Conservation (phyloP, 2,329 filamentous ascomycete species). For the Amauroascus verrucosus region DNA sequence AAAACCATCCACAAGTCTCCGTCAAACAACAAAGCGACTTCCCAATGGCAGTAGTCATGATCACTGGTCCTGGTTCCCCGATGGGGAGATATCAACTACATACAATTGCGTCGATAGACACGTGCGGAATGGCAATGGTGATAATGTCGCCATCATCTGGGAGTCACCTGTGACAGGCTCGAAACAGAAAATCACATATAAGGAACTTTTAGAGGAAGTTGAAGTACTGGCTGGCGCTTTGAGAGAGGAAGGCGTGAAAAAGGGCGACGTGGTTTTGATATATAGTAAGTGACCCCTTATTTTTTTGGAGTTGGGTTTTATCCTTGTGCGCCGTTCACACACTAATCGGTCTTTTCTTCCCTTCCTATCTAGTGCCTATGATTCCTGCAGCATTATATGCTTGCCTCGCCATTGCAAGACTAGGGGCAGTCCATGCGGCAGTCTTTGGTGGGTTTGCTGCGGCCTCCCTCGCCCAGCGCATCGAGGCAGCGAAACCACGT, state of each 20-base stretch:
- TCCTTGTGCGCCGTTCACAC: too few relatives aligned
- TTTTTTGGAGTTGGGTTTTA: background rate
- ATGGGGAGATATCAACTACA: slow-evolving; percentile 78
- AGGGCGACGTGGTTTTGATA: slow-evolving; percentile 77
- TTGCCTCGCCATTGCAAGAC: slow-evolving; percentile 66
- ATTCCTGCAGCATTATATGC: slow-evolving; percentile 80
- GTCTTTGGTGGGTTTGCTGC: slow-evolving; percentile 91
- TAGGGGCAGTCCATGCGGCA: slow-evolving; percentile 81
- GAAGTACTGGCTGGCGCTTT: slow-evolving; percentile 72
- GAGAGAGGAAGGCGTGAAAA: slow-evolving; percentile 67
- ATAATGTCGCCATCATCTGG: slow-evolving; percentile 67
- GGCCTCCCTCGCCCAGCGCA: slow-evolving; percentile 70
- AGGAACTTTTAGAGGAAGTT: slow-evolving; percentile 65
- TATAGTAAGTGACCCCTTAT: slow-evolving; percentile 59
- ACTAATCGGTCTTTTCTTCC: too few relatives aligned
- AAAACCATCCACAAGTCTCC: slow-evolving; percentile 54
- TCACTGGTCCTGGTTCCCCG: slow-evolving; percentile 84
- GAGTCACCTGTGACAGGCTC: slow-evolving; percentile 72
- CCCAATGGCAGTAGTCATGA: slow-evolving; percentile 51
- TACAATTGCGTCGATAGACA: slow-evolving; percentile 90
- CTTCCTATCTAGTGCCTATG: slow-evolving; percentile 66
- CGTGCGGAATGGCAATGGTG: slow-evolving; percentile 66
- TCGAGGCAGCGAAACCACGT: slow-evolving; percentile 67
- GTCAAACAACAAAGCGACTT: slow-evolving; percentile 52
- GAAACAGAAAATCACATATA: slow-evolving; percentile 66